Percentiles rank a stretch among this genome's conserved stretches.
phyloP scores from a whole-genome alignment of 257 asterid species.

The Haberlea rhodopensis region DNA sequence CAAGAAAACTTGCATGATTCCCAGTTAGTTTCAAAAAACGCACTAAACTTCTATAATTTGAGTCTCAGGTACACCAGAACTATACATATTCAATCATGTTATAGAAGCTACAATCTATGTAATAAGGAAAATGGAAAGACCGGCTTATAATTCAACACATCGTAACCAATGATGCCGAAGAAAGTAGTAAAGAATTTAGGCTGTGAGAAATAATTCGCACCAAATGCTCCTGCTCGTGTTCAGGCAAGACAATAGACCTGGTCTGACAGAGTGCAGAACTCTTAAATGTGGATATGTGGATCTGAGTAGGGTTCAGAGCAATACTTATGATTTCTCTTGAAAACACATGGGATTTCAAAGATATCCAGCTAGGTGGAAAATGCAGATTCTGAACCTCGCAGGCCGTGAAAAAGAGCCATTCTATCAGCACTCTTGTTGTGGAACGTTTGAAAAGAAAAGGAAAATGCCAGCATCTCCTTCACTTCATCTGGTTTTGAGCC shows the following conservation, averaged over 20 bases:
- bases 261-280: not conserved
- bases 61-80: too few species aligned
- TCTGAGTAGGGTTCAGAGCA: not conserved
- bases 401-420: not conserved
- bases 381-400: not conserved
- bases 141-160: too few species aligned
- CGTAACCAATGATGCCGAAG: too few species aligned
- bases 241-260: not conserved
- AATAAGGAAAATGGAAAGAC: too few species aligned
- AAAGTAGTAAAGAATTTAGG: too few species aligned
- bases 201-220: too few species aligned
- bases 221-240: not conserved
- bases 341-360: not conserved
- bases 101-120: too few species aligned
- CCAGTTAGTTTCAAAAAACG: too few species aligned
- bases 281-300: not conserved
- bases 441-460: constrained; percentile 4
- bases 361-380: not conserved
- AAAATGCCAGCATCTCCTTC: constrained; percentile 33
- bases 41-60: too few species aligned
- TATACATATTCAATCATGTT: too few species aligned
- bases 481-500: constrained; percentile 43
- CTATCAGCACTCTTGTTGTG: not conserved
- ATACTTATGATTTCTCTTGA: not conserved
- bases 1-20: too few species aligned